These are phyloP conservation scores for Moelleriella libera DNA, from an alignment of 2,329 filamentous ascomycete species.

Conservation along the genomic window DNA sequence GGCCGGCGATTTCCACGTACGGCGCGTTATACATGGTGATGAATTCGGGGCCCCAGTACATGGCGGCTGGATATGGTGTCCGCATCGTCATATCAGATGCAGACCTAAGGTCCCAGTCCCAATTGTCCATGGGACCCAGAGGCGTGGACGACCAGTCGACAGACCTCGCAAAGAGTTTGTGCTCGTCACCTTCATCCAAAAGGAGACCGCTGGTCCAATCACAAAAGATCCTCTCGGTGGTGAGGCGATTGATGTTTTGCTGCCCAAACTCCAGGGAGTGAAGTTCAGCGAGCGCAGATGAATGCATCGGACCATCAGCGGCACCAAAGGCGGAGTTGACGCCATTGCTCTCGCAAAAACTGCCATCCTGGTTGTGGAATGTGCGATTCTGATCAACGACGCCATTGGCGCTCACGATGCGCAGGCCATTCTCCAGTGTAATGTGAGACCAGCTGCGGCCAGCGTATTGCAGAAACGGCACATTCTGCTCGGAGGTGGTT, in stretches of 20 bases:
- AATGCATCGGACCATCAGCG: neutral
- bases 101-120: conserved; percentile 32
- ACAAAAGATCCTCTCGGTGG: conserved; percentile 4
- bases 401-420: conserved; percentile 8
- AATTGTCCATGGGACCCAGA: conserved; percentile 29
- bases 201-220: conserved; percentile 4
- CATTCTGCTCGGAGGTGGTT: neutral
- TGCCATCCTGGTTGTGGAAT: neutral
- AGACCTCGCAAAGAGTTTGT: conserved; percentile 19
- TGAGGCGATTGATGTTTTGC: conserved; percentile 13
- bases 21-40: conserved; percentile 56
- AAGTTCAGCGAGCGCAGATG: neutral
- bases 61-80: conserved; percentile 35
- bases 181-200: conserved; percentile 9
- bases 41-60: conserved; percentile 50
- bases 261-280: conserved; percentile 5
- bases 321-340: neutral
- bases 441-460: conserved; percentile 4
- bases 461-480: conserved; percentile 4
- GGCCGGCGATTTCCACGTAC: conserved; percentile 46
- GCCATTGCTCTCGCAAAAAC: conserved; percentile 1
- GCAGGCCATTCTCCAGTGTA: conserved; percentile 1
- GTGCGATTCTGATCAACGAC: conserved; percentile 7
- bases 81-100: conserved; percentile 36
- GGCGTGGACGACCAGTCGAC: conserved; percentile 32